phyloP scores from a whole-genome alignment of 106 monocot species.

The Dendrobium chrysotoxum region DNA sequence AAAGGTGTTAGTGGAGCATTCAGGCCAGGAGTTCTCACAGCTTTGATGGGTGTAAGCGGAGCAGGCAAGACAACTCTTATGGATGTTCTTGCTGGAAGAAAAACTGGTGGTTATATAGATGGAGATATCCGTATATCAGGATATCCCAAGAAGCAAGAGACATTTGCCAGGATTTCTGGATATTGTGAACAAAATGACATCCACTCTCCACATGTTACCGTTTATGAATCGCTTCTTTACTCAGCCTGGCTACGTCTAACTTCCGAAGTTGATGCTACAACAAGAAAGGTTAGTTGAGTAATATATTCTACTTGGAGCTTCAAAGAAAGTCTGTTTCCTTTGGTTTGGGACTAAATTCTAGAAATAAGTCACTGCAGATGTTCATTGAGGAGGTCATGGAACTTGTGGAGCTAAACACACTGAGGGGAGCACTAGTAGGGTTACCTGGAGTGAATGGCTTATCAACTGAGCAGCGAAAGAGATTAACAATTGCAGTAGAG shows the following conservation, averaged over 20 bases:
- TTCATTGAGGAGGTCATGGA: slow-evolving; percentile 90
- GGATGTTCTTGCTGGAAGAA: slow-evolving; percentile 88
- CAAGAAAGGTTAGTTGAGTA: slow-evolving; percentile 46
- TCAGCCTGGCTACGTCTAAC: slow-evolving; percentile 83
- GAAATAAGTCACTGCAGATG: slow-evolving; percentile 29
- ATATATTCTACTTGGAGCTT: not conserved
- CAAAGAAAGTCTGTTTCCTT: not conserved
- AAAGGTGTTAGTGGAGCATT: slow-evolving; percentile 75
- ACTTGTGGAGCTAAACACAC: slow-evolving; percentile 63
- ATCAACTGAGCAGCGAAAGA: slow-evolving; percentile 83
- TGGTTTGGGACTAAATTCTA: not conserved
- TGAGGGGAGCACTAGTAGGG: slow-evolving; percentile 65
- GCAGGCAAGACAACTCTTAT: slow-evolving; percentile 88
- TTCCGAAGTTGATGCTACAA: slow-evolving; percentile 37
- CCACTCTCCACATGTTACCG: slow-evolving; percentile 83
- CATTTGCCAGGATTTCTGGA: slow-evolving; percentile 83
- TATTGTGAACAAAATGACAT: slow-evolving; percentile 92
- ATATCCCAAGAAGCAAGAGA: slow-evolving; percentile 82
- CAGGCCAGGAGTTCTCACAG: slow-evolving; percentile 83
- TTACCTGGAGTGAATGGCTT: slow-evolving; percentile 77
- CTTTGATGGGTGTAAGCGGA: slow-evolving; percentile 88
- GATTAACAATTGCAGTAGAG: slow-evolving; percentile 86
- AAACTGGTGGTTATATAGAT: slow-evolving; percentile 84
- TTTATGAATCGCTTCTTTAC: slow-evolving; percentile 71
- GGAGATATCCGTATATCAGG: slow-evolving; percentile 68